A percentile compares a stretch with the other conserved stretches of the same genome.
These are phyloP conservation scores for Fusarium sulawesiense DNA, from an alignment of 2,329 filamentous ascomycete genomes.

Conservation along the genomic window DNA sequence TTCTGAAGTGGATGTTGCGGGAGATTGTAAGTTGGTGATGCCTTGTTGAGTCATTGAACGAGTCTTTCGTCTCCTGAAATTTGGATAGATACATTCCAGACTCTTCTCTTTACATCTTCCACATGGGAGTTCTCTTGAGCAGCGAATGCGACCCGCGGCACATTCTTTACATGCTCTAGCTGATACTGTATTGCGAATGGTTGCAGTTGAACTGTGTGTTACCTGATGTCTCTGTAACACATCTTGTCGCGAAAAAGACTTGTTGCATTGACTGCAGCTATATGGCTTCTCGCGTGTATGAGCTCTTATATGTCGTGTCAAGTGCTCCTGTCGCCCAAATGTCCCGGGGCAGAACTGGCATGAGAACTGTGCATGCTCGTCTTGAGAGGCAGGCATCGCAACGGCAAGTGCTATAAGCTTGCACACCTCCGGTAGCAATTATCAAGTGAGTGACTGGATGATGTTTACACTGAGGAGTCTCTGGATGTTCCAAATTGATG, in stretches of 20 bases:
- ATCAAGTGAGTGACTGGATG: background rate
- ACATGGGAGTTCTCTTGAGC: slow-evolving; percentile 30
- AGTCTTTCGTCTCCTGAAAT: slow-evolving; percentile 6
- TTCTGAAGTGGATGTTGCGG: background rate
- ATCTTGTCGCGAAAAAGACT: slow-evolving; percentile 32
- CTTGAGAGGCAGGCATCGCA: background rate
- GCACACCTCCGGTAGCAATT: background rate
- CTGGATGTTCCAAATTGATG: background rate
- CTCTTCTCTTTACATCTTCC: slow-evolving; percentile 15
- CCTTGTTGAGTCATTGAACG: background rate
- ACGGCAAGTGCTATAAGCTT: background rate
- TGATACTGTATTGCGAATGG: background rate
- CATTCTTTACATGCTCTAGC: slow-evolving; percentile 31
- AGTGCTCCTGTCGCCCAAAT: slow-evolving; percentile 31
- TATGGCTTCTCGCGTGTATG: slow-evolving; percentile 37
- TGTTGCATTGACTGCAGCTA: slow-evolving; percentile 20
- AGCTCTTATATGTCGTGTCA: slow-evolving; percentile 26
- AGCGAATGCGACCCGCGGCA: slow-evolving; percentile 28
- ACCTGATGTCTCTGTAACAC: slow-evolving; percentile 26
- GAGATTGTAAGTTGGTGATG: background rate
- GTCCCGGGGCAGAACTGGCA: slow-evolving; percentile 6
- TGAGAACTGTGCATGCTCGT: background rate
- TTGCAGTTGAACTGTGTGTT: slow-evolving; percentile 8
- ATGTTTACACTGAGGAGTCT: background rate
- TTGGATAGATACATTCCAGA: slow-evolving; percentile 22